These are phyloP conservation scores for Geranium rotundifolium DNA, from an alignment of 345 rosid genomes.

Conservation along the genomic window DNA sequence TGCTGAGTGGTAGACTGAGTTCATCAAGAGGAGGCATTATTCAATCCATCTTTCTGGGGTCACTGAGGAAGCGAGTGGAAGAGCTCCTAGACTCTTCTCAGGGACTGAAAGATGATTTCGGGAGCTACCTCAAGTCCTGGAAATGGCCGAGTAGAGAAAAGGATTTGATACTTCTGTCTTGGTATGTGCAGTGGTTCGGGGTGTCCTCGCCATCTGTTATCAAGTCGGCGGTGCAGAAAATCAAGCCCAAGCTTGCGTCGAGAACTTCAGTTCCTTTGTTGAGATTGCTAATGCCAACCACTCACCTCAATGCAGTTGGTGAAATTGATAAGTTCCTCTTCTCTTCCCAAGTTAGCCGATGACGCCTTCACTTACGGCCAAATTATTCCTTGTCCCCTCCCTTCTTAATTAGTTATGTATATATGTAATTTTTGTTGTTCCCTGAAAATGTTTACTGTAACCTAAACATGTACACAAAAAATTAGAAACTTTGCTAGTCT, in stretches of 20 bases:
- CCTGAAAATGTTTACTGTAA: no score
- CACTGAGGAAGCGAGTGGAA: conserved; percentile 56
- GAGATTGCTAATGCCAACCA: conserved; percentile 55
- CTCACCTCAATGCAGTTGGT: conserved; percentile 38
- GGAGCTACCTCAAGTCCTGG: conserved; percentile 40
- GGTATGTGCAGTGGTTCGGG: conserved; percentile 78
- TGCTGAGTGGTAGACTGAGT: conserved; percentile 51
- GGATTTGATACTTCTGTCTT: conserved; percentile 39
- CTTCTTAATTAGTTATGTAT: no score
- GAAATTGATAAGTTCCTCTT: conserved; percentile 41
- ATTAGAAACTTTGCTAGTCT: no score
- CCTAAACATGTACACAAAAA: no score
- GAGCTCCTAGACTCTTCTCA: conserved; percentile 40
- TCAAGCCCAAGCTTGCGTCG: conserved; percentile 30
- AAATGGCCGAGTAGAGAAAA: conserved; percentile 46
- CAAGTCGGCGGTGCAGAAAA: conserved; percentile 32
- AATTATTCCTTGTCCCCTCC: no score
- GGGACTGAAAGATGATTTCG: conserved; percentile 27
- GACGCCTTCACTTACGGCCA: no score
- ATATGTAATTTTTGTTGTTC: no score
- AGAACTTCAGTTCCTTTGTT: conserved; percentile 43
- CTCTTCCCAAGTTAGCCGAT: conserved; percentile 9
- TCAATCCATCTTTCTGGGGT: conserved; percentile 59
- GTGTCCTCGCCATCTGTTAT: conserved; percentile 52
- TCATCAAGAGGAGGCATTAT: conserved; percentile 52